phyloP scores from a whole-genome alignment of 176 grass and related monocot genomes.

The Typha latifolia region DNA sequence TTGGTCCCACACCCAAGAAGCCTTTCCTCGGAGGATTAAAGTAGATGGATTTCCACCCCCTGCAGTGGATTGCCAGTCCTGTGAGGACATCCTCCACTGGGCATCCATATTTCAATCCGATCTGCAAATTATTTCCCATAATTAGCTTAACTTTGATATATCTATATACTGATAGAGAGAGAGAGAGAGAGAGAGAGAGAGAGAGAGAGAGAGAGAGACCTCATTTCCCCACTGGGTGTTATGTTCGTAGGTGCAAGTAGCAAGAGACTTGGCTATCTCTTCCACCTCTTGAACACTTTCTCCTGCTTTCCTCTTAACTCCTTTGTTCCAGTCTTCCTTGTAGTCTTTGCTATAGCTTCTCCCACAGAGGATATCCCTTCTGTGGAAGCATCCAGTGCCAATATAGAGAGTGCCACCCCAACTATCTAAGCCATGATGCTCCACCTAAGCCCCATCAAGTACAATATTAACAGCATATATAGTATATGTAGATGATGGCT shows the following conservation, averaged over 20 bases:
- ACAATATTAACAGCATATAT: neutral
- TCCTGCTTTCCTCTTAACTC: slow-evolving; percentile 8
- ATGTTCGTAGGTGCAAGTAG: slow-evolving; percentile 44
- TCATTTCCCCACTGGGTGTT: slow-evolving; percentile 60
- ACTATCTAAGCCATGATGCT: slow-evolving; percentile 38
- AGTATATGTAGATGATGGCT: too few species aligned
- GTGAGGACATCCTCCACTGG: slow-evolving; percentile 71
- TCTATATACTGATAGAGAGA: neutral
- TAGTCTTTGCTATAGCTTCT: slow-evolving; percentile 37
- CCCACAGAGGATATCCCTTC: slow-evolving; percentile 57
- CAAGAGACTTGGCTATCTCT: slow-evolving; percentile 39
- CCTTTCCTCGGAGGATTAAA: slow-evolving; percentile 34
- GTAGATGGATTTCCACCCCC: slow-evolving; percentile 65
- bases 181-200: neutral
- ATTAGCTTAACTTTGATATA: too few species aligned
- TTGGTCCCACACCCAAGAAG: slow-evolving; percentile 52
- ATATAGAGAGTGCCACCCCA: slow-evolving; percentile 47
- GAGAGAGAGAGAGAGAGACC: slow-evolving; percentile 16
- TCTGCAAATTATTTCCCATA: slow-evolving; percentile 32
- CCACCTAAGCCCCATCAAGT: slow-evolving; percentile 27
- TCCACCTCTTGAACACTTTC: slow-evolving; percentile 19
- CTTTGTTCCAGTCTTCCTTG: slow-evolving; percentile 44
- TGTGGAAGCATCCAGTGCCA: slow-evolving; percentile 76
- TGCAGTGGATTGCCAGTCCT: slow-evolving; percentile 57
- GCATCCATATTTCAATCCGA: slow-evolving; percentile 65